These are phyloP conservation scores for Termitomyces sp. DNA, from an alignment of 768 basidiomycete genomes.

Conservation along the genomic window DNA sequence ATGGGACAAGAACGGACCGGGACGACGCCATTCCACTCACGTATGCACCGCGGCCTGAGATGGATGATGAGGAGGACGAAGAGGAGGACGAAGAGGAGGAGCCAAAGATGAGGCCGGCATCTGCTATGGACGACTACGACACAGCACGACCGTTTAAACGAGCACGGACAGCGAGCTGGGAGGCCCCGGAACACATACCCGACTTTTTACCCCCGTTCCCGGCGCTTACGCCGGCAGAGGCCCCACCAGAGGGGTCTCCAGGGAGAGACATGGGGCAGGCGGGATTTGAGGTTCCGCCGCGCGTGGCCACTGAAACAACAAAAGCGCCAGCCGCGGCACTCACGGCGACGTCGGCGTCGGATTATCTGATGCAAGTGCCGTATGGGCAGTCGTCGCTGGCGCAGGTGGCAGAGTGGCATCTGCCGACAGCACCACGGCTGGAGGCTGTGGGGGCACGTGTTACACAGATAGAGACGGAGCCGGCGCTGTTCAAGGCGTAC, in stretches of 20 bases:
- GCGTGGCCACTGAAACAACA: conserved; percentile 32
- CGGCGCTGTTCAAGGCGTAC: conserved; percentile 63
- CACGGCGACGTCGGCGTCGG: conserved; percentile 53
- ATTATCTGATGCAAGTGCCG: conserved; percentile 69
- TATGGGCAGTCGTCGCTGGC: conserved; percentile 74
- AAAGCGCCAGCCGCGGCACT: conserved; percentile 41
- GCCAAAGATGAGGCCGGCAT: conserved; percentile 23
- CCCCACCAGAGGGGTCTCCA: conserved; percentile 9
- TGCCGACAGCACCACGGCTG: conserved; percentile 42
- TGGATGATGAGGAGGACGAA: conserved; percentile 27
- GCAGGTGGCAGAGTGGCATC: conserved; percentile 63
- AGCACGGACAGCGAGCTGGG: conserved; percentile 52
- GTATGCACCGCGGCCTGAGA: conserved; percentile 37
- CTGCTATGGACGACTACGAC: conserved; percentile 13
- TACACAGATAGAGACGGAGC: conserved; percentile 57
- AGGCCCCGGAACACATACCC: conserved; percentile 62
- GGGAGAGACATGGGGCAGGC: conserved; percentile 17
- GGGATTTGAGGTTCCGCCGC: conserved; percentile 22
- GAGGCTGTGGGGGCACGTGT: conserved; percentile 24
- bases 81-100: conserved; percentile 25
- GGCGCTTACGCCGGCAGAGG: conserved; percentile 27
- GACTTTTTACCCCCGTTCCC: conserved; percentile 71
- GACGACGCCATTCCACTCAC: conserved; percentile 56
- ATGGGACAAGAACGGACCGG: conserved; percentile 52
- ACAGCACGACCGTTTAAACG: conserved; percentile 53